Conservation (phyloP, 805 yeast species). For the Isabelozyma gotoi region DNA sequence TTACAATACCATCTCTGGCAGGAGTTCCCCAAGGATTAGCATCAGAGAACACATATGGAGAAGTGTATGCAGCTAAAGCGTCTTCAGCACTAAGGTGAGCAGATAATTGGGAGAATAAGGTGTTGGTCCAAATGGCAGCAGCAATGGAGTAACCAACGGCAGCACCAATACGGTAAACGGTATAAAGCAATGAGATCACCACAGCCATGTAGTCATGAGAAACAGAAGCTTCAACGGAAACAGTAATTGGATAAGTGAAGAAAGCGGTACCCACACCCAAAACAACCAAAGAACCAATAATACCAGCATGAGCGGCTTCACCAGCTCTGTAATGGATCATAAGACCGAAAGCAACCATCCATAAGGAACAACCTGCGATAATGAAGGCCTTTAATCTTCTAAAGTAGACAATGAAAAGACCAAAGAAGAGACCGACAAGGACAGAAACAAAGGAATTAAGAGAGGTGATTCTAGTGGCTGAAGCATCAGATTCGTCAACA, state of each 20-base stretch:
- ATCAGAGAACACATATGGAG: background rate
- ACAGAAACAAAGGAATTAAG: slow-evolving; percentile 15
- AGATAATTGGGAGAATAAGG: no score
- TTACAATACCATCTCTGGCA: slow-evolving; percentile 53
- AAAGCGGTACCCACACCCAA: slow-evolving; percentile 19
- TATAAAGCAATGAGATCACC: slow-evolving; percentile 12
- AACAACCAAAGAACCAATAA: slow-evolving; percentile 14
- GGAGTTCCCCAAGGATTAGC: slow-evolving; percentile 56
- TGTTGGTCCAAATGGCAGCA: slow-evolving; percentile 19
- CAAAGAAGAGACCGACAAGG: slow-evolving; percentile 13
- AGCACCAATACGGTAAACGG: slow-evolving; percentile 15
- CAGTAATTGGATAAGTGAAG: slow-evolving; percentile 15
- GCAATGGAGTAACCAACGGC: slow-evolving; percentile 16
- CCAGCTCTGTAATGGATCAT: slow-evolving; percentile 52
- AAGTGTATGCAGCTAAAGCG: background rate
- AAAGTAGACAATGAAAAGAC: slow-evolving; percentile 11
- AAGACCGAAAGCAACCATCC: slow-evolving; percentile 59
- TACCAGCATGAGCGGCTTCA: slow-evolving; percentile 12
- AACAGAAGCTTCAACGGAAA: slow-evolving; percentile 11
- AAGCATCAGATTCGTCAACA: slow-evolving; percentile 9
- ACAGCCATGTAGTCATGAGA: slow-evolving; percentile 18
- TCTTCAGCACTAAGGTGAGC: background rate
- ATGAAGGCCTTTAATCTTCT: slow-evolving; percentile 47
- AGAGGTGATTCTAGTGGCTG: slow-evolving; percentile 14
- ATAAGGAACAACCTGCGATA: slow-evolving; percentile 50